Evolutionary conservation across 2,329 filamentous ascomycete genomes (phyloP), one percentile per base, ranked within the genome.

Genomic region (Colletotrichum nymphaeae): DNA sequence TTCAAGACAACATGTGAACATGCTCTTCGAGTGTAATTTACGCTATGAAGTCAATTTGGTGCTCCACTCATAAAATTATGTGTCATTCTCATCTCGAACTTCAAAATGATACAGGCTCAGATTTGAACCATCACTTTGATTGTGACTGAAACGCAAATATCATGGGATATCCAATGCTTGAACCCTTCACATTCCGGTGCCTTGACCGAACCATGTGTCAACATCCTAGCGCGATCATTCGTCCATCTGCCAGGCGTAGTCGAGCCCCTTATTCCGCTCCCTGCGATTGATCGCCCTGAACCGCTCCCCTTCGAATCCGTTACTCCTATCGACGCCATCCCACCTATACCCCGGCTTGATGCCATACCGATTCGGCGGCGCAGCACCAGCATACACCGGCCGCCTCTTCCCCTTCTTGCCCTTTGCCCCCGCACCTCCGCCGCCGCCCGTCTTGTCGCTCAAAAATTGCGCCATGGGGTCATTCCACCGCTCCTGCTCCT

Each of bases 231-330:
- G 35, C 16, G 16, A 72, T 81, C 88, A 97, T 83, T 95, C 94
- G 84, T 98, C 97, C 93, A 97, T 97, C 86, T 98, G 94, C 97
- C 96, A 99, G 37, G 93, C 91, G 83, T 98, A 98, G 78, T 96
- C 92, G 79, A 98, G 83, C 37, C 93, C 93, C 82, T 94, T 93
- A 77, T 93, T 91, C 80, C 95, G 91, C 78, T 92, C 91, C 77
- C 90, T 90, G 77, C 91, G 87, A 81, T 98, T 98, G 76, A 95
- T 86, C 2, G 95, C 94, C 81, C 93, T 95, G 84, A 98, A 98
- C 85, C 95, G 93, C 80, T 98, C 93, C 75, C 91, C 93, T 85
- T 99, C 97, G 81, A 98, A 98, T 0, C 96, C 96, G 84, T 95
- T 99, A 24, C 94, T 89, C 76, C 97, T 88, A 86, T 99, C 97